Evolutionary conservation across 768 basidiomycete genomes (phyloP).

Genomic region (Auriscalpium orientale): DNA sequence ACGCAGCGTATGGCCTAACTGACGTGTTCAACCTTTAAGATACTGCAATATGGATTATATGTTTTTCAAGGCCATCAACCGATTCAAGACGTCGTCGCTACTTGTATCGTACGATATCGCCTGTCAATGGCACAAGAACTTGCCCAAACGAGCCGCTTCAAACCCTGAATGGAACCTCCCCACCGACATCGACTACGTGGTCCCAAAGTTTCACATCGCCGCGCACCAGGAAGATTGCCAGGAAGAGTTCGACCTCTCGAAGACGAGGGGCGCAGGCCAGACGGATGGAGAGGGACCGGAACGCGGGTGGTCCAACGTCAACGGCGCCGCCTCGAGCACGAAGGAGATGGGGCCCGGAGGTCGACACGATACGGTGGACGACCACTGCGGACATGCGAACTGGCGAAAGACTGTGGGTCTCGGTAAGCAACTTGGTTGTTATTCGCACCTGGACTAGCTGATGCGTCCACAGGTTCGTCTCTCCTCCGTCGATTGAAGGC

Average conservation of each 20-base stretch:
- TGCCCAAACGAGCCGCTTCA: not conserved
- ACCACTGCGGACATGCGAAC: constrained; percentile 20
- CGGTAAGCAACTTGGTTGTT: not conserved
- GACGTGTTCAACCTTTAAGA: not conserved
- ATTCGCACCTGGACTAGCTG: too few species aligned
- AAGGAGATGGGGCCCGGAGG: constrained; percentile 29
- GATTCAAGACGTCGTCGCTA: not conserved
- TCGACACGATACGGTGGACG: constrained; percentile 19
- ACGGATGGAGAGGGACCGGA: constrained; percentile 31
- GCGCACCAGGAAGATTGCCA: constrained; percentile 20
- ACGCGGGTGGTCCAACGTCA: constrained; percentile 23
- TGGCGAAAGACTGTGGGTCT: constrained; percentile 24
- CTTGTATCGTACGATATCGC: constrained; percentile 18
- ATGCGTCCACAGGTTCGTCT: not conserved
- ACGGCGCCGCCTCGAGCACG: constrained; percentile 23
- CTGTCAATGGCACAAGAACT: constrained; percentile 18
- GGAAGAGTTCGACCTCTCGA: constrained; percentile 18
- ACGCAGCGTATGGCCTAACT: not conserved
- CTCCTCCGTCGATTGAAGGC: not conserved
- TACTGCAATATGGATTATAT: not conserved
- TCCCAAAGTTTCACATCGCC: constrained; percentile 27
- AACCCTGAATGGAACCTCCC: not conserved
- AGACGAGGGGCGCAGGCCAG: constrained; percentile 16
- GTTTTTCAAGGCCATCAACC: not conserved
- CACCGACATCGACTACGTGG: not conserved